A percentile compares a stretch with the other conserved stretches of the same genome.
These are phyloP conservation scores for Penicillium occitanis DNA, from an alignment of 2,329 filamentous ascomycete species.

Conservation along the genomic window DNA sequence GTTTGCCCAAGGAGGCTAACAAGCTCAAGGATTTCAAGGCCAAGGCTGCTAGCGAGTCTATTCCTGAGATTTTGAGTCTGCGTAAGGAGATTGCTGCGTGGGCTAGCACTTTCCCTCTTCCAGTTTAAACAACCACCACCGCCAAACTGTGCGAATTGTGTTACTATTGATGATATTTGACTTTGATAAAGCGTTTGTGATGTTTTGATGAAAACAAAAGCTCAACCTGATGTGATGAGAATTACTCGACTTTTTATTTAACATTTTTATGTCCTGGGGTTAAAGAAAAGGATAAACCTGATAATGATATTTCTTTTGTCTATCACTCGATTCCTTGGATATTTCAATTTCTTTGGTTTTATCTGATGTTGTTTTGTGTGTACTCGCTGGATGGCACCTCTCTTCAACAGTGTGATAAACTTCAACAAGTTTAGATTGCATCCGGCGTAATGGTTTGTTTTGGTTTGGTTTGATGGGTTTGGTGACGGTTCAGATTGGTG, in stretches of 20 bases:
- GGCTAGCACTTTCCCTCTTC: conserved; percentile 89
- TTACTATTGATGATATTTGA: conserved; percentile 13
- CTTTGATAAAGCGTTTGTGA: conserved; percentile 8
- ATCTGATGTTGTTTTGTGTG: background rate
- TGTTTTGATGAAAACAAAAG: conserved; percentile 19
- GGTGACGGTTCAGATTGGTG: conserved; percentile 2
- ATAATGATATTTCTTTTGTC: conserved; percentile 15
- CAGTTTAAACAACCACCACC: conserved; percentile 44
- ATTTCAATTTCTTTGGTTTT: background rate
- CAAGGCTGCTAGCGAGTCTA: conserved; percentile 76
- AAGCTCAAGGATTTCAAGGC: conserved; percentile 99
- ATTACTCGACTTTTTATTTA: conserved; percentile 14
- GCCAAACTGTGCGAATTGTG: background rate
- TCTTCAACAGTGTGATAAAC: conserved; percentile 22
- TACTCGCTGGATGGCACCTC: conserved; percentile 13
- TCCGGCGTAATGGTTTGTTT: background rate
- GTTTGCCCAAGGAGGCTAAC: conserved; percentile 93
- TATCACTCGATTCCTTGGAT: background rate
- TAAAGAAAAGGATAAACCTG: conserved; percentile 8
- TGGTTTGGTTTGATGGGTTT: background rate
- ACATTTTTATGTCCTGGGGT: conserved; percentile 5
- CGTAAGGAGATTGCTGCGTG: conserved; percentile 87
- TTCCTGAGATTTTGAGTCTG: conserved; percentile 78
- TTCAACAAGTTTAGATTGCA: conserved; percentile 19
- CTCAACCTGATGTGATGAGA: conserved; percentile 21